A percentile compares a stretch with the other conserved stretches of the same genome.
Conservation (phyloP, 805 yeast genomes). For the Yamadazyma kitorensis region DNA sequence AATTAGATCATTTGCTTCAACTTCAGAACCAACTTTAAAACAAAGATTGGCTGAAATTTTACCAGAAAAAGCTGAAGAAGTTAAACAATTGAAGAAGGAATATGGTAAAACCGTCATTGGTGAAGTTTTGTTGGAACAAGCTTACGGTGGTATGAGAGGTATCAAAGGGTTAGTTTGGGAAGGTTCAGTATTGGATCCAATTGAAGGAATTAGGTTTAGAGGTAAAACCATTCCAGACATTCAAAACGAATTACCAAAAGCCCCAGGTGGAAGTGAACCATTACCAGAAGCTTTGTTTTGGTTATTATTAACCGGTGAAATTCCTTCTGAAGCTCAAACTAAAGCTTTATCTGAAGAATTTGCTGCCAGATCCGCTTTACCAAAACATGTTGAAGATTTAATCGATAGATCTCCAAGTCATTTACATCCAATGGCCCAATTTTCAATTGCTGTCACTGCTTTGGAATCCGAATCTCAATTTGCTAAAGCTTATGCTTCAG, state of each 20-base stretch:
- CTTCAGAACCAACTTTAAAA: conserved; percentile 65
- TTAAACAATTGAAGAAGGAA: conserved; percentile 84
- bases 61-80: conserved; percentile 90
- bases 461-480: conserved; percentile 69
- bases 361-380: conserved; percentile 63
- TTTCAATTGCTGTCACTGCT: conserved; percentile 72
- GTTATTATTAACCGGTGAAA: conserved; percentile 72
- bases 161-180: conserved; percentile 76
- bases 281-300: conserved; percentile 77
- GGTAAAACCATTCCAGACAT: conserved; percentile 73
- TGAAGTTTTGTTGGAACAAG: conserved; percentile 44
- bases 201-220: conserved; percentile 75
- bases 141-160: conserved; percentile 79
- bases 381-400: conserved; percentile 58
- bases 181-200: conserved; percentile 72
- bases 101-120: conserved; percentile 74
- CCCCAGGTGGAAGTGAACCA: conserved; percentile 56
- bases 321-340: conserved; percentile 61
- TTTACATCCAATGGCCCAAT: conserved; percentile 83
- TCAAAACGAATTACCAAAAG: conserved; percentile 62
- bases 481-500: conserved; percentile 69
- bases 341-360: conserved; percentile 55
- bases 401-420: conserved; percentile 63
- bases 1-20: conserved; percentile 27
- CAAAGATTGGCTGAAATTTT: conserved; percentile 90